Percentiles rank a stretch among this genome's conserved stretches.
Conservation (phyloP, 2,329 filamentous ascomycete genomes). For the Aspergillus hiratsukae region DNA sequence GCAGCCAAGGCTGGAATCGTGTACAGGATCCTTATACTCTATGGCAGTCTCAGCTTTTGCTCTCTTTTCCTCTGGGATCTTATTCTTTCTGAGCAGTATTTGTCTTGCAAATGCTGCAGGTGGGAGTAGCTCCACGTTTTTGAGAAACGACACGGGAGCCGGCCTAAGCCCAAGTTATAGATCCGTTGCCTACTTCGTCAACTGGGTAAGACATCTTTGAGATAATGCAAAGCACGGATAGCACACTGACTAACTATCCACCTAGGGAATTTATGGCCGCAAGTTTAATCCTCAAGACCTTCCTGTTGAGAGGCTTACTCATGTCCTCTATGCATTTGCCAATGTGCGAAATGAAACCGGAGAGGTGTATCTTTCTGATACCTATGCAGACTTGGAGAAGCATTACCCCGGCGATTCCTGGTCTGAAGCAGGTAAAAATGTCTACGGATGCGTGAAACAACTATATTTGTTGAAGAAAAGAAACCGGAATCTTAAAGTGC, state of each 20-base stretch:
- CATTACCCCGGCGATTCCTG: conserved; percentile 63
- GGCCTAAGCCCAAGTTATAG: background rate
- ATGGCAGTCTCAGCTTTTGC: no score
- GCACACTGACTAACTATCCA: background rate
- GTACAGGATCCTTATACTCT: no score
- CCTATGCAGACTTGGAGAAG: conserved; percentile 64
- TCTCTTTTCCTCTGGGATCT: no score
- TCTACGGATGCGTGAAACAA: conserved; percentile 74
- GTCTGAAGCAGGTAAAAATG: conserved; percentile 66
- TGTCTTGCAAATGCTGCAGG: no score
- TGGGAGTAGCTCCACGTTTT: no score
- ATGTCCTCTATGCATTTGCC: conserved; percentile 87
- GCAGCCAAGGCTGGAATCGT: no score
- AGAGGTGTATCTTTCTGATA: conserved; percentile 71
- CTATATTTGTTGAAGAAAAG: conserved; percentile 70
- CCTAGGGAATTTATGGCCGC: conserved; percentile 74
- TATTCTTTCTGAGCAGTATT: no score
- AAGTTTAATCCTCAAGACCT: conserved; percentile 83
- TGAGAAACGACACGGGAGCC: no score
- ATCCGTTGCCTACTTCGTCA: conserved; percentile 43
- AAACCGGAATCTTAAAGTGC: conserved; percentile 70
- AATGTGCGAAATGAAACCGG: conserved; percentile 69
- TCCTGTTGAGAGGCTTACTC: conserved; percentile 74
- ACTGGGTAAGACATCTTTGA: conserved; percentile 33
- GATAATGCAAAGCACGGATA: background rate